Evolutionary conservation across 805 yeast species (phyloP).

Genomic region (Metschnikowia santaceciliae): DNA sequence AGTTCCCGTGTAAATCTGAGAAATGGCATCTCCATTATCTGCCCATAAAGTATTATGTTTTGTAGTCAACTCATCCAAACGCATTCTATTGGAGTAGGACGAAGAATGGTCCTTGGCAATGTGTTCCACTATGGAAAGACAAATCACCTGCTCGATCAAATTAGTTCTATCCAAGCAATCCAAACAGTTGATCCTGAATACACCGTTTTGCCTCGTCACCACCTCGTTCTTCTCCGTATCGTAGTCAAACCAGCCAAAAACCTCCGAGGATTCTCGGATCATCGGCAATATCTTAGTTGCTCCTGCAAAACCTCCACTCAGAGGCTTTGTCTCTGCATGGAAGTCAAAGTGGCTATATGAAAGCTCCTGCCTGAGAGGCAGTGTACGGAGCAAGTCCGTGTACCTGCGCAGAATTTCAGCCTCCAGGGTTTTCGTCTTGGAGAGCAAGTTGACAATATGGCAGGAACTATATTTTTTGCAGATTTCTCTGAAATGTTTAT

Average conservation of each 20-base stretch:
- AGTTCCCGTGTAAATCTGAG: conserved; percentile 67
- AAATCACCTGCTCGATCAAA: conserved; percentile 78
- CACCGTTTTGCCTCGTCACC: conserved; percentile 79
- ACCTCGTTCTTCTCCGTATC: conserved; percentile 54
- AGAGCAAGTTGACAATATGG: conserved; percentile 82
- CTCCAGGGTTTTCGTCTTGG: conserved; percentile 72
- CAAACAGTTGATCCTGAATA: conserved; percentile 88
- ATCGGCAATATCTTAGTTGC: conserved; percentile 66
- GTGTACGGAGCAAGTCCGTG: conserved; percentile 46
- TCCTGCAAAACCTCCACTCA: conserved; percentile 78
- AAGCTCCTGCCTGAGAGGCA: conserved; percentile 30
- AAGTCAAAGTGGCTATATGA: conserved; percentile 84
- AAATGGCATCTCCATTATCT: conserved; percentile 64
- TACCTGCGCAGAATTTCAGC: conserved; percentile 66
- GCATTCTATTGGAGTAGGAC: conserved; percentile 4
- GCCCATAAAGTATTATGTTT: conserved; percentile 46
- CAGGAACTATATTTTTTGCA: conserved; percentile 79
- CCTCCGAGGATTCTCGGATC: conserved; percentile 61
- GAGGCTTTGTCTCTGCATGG: conserved; percentile 80
- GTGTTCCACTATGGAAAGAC: conserved; percentile 60
- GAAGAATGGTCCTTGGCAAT: conserved; percentile 7
- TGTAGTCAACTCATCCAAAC: conserved; percentile 12
- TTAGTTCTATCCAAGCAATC: conserved; percentile 95
- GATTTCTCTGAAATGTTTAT: conserved; percentile 69
- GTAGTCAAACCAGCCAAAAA: conserved; percentile 79